Base-by-base conservation (phyloP, 495 filamentous ascomycete genomes). In the Penicillium silybi region DNA sequence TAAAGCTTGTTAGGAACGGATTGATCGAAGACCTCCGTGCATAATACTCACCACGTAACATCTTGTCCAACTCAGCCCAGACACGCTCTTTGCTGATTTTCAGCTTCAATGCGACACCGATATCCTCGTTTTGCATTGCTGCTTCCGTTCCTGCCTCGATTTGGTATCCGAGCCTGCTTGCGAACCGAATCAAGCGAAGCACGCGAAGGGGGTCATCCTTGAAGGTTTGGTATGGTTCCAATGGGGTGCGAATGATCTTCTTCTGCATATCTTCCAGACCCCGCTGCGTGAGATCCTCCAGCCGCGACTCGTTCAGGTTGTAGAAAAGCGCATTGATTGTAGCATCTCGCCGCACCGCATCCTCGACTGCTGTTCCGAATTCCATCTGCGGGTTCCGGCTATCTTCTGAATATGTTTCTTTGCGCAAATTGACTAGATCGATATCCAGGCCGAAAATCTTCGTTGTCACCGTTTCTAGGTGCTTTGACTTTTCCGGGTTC, bases 401-500 rank as follows among this genome's bases (percentile, higher is more conserved):
- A 18, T 90, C 85, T 8, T 87, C 81, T 2, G 82, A 76, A 58
- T 98, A 98, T 13, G 85, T 88, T 71, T 98, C 93, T 64, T 90
- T 93, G 35, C 93, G 80, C 50, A 98, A 73, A 64, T 98, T 97
- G 37, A 98, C 93, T 57, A 98, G 80, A 57, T 98, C 93, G 19
- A 97, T 79, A 59, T 97, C 92, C 32, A 96, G 72, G 1, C 89
- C 92, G 53, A 96, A 85, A 26, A 98, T 80, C 54, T 76, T 87
- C 2, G 85, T 92, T 2, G 89, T 96, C 10, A 88, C 88, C 0
- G 95, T 97, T 70, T 95, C 93, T 22, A 99, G 78, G 67, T 99
- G 91, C 72, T 99, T 99, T 16, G 89, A 95, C 69, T 96, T 97
- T 58, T 97, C 93, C 1, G 93, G 95, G 62, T 99, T 97, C 42